Base-by-base conservation (phyloP, 1,284 basidiomycete genomes). In the Mycosarcoma mackinlayi region DNA sequence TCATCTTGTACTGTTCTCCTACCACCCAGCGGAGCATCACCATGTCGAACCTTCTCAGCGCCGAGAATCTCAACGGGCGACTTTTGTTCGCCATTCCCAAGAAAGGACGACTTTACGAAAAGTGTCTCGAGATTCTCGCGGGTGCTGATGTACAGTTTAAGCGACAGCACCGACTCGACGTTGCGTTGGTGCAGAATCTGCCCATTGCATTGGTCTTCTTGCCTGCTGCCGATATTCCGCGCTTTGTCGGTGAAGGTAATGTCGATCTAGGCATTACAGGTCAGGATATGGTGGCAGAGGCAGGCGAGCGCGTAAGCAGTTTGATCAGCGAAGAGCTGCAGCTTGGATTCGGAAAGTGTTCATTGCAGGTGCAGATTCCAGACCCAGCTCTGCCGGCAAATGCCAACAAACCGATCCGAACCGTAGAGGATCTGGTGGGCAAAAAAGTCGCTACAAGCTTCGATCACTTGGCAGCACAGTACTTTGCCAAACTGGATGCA, bases 221-320 rank as follows among this genome's bases (percentile, higher is more conserved):
- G 18, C 95, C 96, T 21, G 96, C 96, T 1, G 88, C 92, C 8
- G 96, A 99, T 81, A 99, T 99, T 70, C 95, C 95, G 11, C 95
- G 94, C 31, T 99, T 98, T 84, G 96, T 99, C 33, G 96, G 93
- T 27, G 93, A 97, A 83, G 95, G 95, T 54, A 93, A 96, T 79
- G 92, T 98, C 77, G 92, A 95, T 81, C 86, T 84, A 34, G 93
- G 93, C 6, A 94, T 95, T 67, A 95, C 93, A 7, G 95, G 95
- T 1, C 94, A 98, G 84, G 95, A 99, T 84, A 93, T 98, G 78
- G 93, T 98, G 71, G 88, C 94, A 56, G 95, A 98, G 84, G 87
- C 93, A 1, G 24, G 86, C 88, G 62, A 92, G 92, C 61, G 44
- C 1, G 67, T 81, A 3, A 45, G 57, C 1, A 28, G 30, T 16